Percentiles rank a stretch among this genome's conserved stretches.
Evolutionary conservation across 345 rosid genomes (phyloP).

Genomic region (Syzygium aromaticum): DNA sequence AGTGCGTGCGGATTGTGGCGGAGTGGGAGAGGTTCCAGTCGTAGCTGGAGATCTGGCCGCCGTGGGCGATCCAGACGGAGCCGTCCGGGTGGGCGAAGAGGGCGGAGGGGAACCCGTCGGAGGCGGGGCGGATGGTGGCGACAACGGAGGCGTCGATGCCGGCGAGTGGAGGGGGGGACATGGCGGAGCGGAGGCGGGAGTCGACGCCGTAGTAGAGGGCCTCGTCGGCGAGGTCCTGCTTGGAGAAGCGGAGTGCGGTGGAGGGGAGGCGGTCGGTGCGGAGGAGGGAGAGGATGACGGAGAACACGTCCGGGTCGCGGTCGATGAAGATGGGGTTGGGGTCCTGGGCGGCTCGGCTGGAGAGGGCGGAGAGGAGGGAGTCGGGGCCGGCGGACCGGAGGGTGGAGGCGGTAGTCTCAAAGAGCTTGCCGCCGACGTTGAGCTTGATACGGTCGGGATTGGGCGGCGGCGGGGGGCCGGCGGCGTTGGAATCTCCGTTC

Average conservation of each 20-base stretch:
- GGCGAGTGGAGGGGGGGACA: slow-evolving; percentile 50
- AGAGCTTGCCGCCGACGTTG: slow-evolving; percentile 86
- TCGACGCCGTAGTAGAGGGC: slow-evolving; percentile 87
- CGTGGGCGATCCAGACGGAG: slow-evolving; percentile 84
- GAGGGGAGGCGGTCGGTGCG: slow-evolving; percentile 71
- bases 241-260: slow-evolving; percentile 47
- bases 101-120: slow-evolving; percentile 60
- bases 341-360: slow-evolving; percentile 22
- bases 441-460: slow-evolving; percentile 45
- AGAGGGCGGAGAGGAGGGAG: slow-evolving; percentile 72
- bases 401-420: slow-evolving; percentile 70
- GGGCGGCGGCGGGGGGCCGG: neutral
- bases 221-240: slow-evolving; percentile 81
- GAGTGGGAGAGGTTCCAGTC: slow-evolving; percentile 61
- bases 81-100: slow-evolving; percentile 59
- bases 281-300: slow-evolving; percentile 71
- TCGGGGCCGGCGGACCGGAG: slow-evolving; percentile 72
- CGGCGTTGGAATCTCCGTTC: neutral
- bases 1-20: slow-evolving; percentile 71
- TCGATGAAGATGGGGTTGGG: slow-evolving; percentile 63
- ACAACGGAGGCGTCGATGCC: slow-evolving; percentile 72
- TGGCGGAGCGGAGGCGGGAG: slow-evolving; percentile 46
- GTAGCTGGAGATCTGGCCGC: slow-evolving; percentile 79
- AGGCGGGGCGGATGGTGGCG: slow-evolving; percentile 53
- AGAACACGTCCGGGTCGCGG: slow-evolving; percentile 91